Conservation (phyloP, 352 stramenopile genomes). For the Globisporangium echinulatum region DNA sequence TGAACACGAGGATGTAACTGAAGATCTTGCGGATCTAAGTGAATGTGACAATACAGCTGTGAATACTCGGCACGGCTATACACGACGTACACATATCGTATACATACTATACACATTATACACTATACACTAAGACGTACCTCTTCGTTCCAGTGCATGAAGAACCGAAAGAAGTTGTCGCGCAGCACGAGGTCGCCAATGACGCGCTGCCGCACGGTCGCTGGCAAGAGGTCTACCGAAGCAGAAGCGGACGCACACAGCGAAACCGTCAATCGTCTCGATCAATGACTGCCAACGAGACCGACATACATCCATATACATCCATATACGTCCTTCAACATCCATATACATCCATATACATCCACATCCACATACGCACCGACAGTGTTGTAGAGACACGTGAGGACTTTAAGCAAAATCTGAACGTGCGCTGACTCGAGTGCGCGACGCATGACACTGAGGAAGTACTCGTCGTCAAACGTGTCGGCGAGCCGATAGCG, state of each 20-base stretch:
- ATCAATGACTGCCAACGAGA: neutral
- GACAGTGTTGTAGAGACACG: constrained; percentile 80
- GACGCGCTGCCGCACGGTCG: constrained; percentile 52
- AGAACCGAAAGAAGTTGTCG: constrained; percentile 85
- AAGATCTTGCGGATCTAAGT: constrained; percentile 82
- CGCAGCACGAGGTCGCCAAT: constrained; percentile 70
- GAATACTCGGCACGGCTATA: no score
- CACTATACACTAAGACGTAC: constrained; percentile 15
- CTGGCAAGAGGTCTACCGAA: constrained; percentile 52
- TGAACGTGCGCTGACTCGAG: constrained; percentile 74
- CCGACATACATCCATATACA: constrained; percentile 4
- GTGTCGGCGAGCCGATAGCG: constrained; percentile 28
- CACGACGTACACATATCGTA: neutral
- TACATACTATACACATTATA: neutral
- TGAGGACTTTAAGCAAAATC: constrained; percentile 82
- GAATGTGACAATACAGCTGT: neutral
- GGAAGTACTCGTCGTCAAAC: constrained; percentile 73
- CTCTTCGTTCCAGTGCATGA: constrained; percentile 88
- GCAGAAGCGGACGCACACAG: neutral
- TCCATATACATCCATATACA: no score
- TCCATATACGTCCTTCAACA: neutral
- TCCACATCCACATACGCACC: constrained; percentile 25
- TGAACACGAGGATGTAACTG: constrained; percentile 81
- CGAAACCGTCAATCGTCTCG: neutral
- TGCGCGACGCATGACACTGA: constrained; percentile 58